Evolutionary conservation across 495 filamentous ascomycete genomes (phyloP).

Genomic region (Lasiosphaeris hirsuta): DNA sequence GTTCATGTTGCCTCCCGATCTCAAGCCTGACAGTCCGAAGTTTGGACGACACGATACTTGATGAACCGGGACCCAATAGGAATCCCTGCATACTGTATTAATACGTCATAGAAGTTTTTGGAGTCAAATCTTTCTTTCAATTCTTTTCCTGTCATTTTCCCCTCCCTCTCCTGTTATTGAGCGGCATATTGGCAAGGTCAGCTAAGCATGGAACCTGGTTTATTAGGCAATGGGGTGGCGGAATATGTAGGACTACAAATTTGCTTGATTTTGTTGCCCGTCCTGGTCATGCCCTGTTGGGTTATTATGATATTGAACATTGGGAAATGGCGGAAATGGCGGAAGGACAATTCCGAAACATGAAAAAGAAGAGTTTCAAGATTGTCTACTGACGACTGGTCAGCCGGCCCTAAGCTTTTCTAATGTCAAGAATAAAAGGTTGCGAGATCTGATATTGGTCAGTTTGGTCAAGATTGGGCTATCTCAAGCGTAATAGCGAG

Average conservation of each 20-base stretch:
- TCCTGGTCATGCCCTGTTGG: too few relatives aligned
- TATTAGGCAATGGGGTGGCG: too few relatives aligned
- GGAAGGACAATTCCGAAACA: not conserved
- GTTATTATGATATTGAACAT: not conserved
- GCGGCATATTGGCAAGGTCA: too few relatives aligned
- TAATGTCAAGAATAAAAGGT: not conserved
- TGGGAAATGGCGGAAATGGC: not conserved
- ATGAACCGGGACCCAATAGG: not conserved
- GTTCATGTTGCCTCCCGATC: not conserved
- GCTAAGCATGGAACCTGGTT: too few relatives aligned
- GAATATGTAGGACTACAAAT: too few relatives aligned
- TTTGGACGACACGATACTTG: not conserved
- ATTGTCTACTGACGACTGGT: not conserved
- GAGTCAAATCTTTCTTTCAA: not conserved
- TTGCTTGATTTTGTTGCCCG: too few relatives aligned
- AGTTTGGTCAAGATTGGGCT: not conserved
- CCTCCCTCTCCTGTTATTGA: not conserved
- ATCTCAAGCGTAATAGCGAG: not conserved
- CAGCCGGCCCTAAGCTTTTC: not conserved
- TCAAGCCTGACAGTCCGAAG: not conserved
- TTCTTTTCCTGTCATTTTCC: not conserved
- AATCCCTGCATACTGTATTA: constrained; percentile 7
- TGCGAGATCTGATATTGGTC: not conserved
- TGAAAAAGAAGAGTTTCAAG: not conserved
- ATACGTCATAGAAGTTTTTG: constrained; percentile 10